Evolutionary conservation across 345 rosid genomes (phyloP), one percentile per base, ranked within the genome.

Genomic region (Passiflora organensis): DNA sequence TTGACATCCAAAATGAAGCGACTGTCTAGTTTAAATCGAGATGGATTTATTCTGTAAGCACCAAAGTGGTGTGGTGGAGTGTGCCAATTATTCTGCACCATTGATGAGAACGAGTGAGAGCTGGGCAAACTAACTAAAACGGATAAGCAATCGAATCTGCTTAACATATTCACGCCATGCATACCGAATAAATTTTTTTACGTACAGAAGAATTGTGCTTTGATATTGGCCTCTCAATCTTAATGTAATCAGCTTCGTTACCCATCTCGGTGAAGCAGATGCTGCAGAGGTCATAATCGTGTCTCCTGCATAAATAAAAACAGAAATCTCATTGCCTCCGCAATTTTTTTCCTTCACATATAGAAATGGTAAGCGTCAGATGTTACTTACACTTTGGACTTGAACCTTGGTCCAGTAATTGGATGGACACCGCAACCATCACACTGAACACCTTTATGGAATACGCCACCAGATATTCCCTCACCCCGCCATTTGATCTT

Each of bases 381-480:
- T 22, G 52, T 13, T 42, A 50, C 96, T 82, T 87, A 94, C 99
- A 87, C 86, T 78, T 74, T 87, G 5, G 99, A 94, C 72, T 83
- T 89, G 70, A 77, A 87, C 10, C 99, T 80, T 59, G 85, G 83
- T 22, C 99, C 99, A 28, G 81, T 78, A 25, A 94, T 94, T 15
- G 99, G 97, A 75, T 72, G 74, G 75, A 68, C 86, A 52, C 97
- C 97, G 72, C 99, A 94, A 14, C 83, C 88, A 63, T 87, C 99
- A 64, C 99, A 94, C 2, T 73, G 83, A 58, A 94, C 78, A 25
- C 96, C 97, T 63, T 47, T 85, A 68, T 94, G 99, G 65, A 89
- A 84, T 55, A 77, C 64, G 43, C 81, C 85, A 34, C 81, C 83
- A 34, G 48, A 55, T 59, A 55, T 32, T 58, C 48, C 60, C 68